Evolutionary conservation across 768 basidiomycete species (phyloP).

Genomic region (Dendrothele bispora): DNA sequence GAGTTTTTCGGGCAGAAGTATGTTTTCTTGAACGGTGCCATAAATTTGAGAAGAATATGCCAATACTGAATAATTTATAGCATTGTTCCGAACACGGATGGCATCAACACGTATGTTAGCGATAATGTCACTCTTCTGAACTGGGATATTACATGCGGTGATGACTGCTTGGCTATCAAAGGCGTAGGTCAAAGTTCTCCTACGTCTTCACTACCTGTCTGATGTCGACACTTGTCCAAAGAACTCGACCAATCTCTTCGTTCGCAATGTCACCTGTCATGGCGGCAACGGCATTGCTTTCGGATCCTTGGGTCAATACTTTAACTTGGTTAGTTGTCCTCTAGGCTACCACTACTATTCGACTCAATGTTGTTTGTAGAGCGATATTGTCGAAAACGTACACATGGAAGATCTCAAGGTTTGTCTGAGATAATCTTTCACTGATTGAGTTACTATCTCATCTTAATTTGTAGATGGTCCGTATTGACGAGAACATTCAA

Average conservation of each 20-base stretch:
- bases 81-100: slow-evolving; percentile 62
- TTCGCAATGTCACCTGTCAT: slow-evolving; percentile 49
- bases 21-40: slow-evolving; percentile 10
- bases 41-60: neutral
- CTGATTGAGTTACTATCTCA: neutral
- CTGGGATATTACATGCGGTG: slow-evolving; percentile 64
- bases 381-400: slow-evolving; percentile 55
- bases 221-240: slow-evolving; percentile 14
- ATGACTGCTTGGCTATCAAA: slow-evolving; percentile 64
- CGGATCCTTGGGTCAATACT: slow-evolving; percentile 60
- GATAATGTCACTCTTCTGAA: slow-evolving; percentile 47
- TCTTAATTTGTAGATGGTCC: slow-evolving; percentile 33
- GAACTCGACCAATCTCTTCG: slow-evolving; percentile 56
- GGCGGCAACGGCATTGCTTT: slow-evolving; percentile 64
- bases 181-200: slow-evolving; percentile 40
- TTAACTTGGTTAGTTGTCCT: slow-evolving; percentile 38
- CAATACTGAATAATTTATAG: slow-evolving; percentile 20
- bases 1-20: slow-evolving; percentile 51
- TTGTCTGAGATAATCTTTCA: neutral
- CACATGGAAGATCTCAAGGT: slow-evolving; percentile 48
- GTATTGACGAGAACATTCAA: slow-evolving; percentile 47
- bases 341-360: neutral
- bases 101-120: slow-evolving; percentile 57
- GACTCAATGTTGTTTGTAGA: slow-evolving; percentile 25
- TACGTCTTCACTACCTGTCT: neutral